phyloP scores from a whole-genome alignment of 2,329 filamentous ascomycete genomes.

The Sporothrix luriei region DNA sequence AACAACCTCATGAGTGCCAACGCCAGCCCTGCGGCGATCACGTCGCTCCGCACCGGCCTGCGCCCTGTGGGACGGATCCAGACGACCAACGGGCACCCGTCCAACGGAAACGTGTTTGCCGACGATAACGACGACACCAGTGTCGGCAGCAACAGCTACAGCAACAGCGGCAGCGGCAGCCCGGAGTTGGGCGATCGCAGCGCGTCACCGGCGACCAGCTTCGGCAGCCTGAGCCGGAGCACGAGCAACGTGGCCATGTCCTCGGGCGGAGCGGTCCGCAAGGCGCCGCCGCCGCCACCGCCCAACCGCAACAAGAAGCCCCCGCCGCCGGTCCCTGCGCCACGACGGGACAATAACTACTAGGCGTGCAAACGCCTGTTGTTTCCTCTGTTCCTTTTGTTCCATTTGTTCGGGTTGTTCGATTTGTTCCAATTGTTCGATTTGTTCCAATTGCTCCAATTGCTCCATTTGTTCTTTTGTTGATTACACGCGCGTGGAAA shows the following conservation, averaged over 20 bases:
- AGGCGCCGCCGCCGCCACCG: constrained; percentile 52
- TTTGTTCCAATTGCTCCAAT: background rate
- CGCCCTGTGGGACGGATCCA: constrained; percentile 52
- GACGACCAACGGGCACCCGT: constrained; percentile 40
- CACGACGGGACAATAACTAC: constrained; percentile 29
- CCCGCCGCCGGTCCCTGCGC: constrained; percentile 54
- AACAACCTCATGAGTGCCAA: constrained; percentile 22
- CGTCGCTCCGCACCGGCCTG: constrained; percentile 47
- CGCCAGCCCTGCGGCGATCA: constrained; percentile 35
- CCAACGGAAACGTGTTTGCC: constrained; percentile 50
- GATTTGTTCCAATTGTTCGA: background rate
- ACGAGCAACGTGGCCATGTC: constrained; percentile 43
- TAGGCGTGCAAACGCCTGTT: background rate
- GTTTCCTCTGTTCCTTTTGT: too few relatives aligned
- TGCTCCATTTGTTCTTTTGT: background rate
- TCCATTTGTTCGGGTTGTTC: background rate
- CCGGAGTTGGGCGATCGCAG: constrained; percentile 56
- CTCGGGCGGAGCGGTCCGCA: constrained; percentile 38
- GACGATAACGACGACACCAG: constrained; percentile 56
- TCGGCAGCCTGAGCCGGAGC: constrained; percentile 56
- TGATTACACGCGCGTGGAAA: too few relatives aligned
- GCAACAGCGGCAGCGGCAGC: constrained; percentile 48
- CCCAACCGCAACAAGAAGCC: constrained; percentile 58
- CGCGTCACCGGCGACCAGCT: constrained; percentile 60
- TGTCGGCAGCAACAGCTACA: constrained; percentile 41